Evolutionary conservation across 1,284 basidiomycete species (phyloP), one percentile per base, ranked within the genome.

Genomic region (Puccinia coronata): DNA sequence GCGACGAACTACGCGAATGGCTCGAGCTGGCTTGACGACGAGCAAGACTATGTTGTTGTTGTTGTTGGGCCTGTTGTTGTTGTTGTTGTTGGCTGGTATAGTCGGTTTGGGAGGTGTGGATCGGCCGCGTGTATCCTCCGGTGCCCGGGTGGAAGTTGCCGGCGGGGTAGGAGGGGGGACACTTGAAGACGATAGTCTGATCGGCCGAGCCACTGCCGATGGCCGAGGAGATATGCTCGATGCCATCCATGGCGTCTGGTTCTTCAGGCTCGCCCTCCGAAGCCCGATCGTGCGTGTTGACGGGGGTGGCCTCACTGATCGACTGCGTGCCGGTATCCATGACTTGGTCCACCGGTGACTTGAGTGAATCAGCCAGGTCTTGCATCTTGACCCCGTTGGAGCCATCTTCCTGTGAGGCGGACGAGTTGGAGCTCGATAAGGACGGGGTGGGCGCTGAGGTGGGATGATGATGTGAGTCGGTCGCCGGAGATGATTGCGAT

Each of bases 351-450:
- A 69, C 31, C n/a, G 76, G 65, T 16, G 76, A 70, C 20, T 69
- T 49, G 36, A 78, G 76, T n/a, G 75, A 61, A 3, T 65, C 59
- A 39, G 74, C 43, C 9, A 65, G 31, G 11, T 65, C 74, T 47
- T 63, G 57, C 63, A 69, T 69, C 39, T 78, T 78, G 65, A 78
- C 76, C 1, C 65, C 76, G 53, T 67, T 49, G 2, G 75, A 67
- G 16, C 61, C 63, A 55, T 69, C 76, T 14, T 69, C 76, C 23
- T 53, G 49, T 20, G 74, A 65, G 12, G 47, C 57, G 16, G 76
- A 78, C 8, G 76, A 78, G 39, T 78, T 78, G 5, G 76, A 65
- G 53, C 76, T 78, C 8, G 76, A 78, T 5, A 78, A 36, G 31
- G 76, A 65, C 31, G 76, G 76, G 31, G 76, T 78, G 14, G 76